A percentile compares a stretch with the other conserved stretches of the same genome.
These are phyloP conservation scores for Teunomyces cretensis DNA, from an alignment of 805 yeast genomes.

Conservation along the genomic window DNA sequence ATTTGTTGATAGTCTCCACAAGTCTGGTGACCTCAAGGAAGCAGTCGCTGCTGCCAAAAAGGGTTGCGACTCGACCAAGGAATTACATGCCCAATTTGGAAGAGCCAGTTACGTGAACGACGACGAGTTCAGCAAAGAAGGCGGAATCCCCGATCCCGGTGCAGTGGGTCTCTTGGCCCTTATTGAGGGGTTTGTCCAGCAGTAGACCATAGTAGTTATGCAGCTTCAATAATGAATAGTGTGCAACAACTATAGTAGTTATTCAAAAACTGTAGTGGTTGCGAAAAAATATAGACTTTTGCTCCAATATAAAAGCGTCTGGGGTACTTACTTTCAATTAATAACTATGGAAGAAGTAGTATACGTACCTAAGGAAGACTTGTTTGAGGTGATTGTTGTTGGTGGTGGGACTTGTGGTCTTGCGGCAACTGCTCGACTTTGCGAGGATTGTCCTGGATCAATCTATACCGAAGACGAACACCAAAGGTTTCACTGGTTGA, in stretches of 20 bases:
- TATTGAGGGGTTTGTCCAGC: constrained; percentile 42
- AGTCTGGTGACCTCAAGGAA: constrained; percentile 49
- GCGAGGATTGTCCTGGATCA: constrained; percentile 43
- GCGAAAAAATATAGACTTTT: constrained; percentile 1
- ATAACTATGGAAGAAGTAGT: not conserved
- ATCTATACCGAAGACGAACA: constrained; percentile 48
- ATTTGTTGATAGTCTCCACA: constrained; percentile 62
- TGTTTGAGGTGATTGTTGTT: constrained; percentile 37
- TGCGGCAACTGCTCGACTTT: constrained; percentile 40
- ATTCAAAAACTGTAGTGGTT: constrained; percentile 3
- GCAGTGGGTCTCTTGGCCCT: constrained; percentile 80
- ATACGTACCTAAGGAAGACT: constrained; percentile 17
- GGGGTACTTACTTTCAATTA: not conserved
- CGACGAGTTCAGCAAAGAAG: constrained; percentile 55
- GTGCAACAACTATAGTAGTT: constrained; percentile 4
- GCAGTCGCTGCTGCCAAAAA: constrained; percentile 70
- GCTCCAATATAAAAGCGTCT: not conserved
- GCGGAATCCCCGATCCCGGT: constrained; percentile 93
- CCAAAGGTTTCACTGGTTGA: constrained; percentile 47
- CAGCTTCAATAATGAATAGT: not conserved
- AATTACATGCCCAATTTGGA: constrained; percentile 82
- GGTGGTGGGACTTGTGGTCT: constrained; percentile 50
- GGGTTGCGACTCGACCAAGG: constrained; percentile 76
- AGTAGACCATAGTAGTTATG: not conserved
- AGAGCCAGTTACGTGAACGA: constrained; percentile 86